Conservation (phyloP, 2,329 filamentous ascomycete genomes). For the Thielaviopsis musarum region DNA sequence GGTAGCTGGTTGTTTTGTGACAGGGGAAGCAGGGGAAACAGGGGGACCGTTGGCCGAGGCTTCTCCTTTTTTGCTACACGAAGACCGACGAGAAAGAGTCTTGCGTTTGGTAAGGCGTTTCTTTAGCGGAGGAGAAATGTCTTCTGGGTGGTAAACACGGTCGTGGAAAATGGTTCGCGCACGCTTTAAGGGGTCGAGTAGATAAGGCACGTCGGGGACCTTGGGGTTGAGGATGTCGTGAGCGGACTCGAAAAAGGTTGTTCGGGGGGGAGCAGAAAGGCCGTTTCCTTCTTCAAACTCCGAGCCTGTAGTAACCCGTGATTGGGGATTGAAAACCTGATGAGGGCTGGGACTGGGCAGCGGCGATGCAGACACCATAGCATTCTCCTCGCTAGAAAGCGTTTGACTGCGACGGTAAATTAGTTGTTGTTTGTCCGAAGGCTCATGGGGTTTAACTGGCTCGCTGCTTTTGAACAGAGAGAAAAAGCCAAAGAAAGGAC, state of each 20-base stretch:
- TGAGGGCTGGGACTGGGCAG: neutral
- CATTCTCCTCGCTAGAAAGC: slow-evolving; percentile 21
- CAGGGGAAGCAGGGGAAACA: slow-evolving; percentile 20
- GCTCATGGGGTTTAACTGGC: slow-evolving; percentile 28
- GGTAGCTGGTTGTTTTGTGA: neutral
- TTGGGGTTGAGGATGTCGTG: slow-evolving; percentile 85
- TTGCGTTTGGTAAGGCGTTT: slow-evolving; percentile 25
- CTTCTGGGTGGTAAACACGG: slow-evolving; percentile 79
- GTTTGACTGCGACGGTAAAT: slow-evolving; percentile 71
- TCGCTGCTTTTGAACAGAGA: slow-evolving; percentile 55
- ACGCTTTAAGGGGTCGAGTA: slow-evolving; percentile 67
- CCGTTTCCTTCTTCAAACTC: slow-evolving; percentile 28
- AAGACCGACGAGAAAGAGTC: slow-evolving; percentile 14
- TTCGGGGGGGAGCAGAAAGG: slow-evolving; percentile 62
- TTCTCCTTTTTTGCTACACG: slow-evolving; percentile 14
- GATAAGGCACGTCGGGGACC: slow-evolving; percentile 61
- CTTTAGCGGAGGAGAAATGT: slow-evolving; percentile 72
- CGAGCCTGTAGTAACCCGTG: slow-evolving; percentile 32
- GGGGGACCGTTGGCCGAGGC: slow-evolving; percentile 16
- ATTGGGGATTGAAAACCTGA: slow-evolving; percentile 15
- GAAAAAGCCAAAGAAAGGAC: slow-evolving; percentile 45
- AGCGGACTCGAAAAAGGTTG: slow-evolving; percentile 88
- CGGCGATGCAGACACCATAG: neutral
- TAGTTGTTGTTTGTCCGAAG: slow-evolving; percentile 44
- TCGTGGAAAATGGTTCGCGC: slow-evolving; percentile 93